Evolutionary conservation across 1,284 basidiomycete species (phyloP), one percentile per base, ranked within the genome.

Genomic region (Crepidotus sp.): DNA sequence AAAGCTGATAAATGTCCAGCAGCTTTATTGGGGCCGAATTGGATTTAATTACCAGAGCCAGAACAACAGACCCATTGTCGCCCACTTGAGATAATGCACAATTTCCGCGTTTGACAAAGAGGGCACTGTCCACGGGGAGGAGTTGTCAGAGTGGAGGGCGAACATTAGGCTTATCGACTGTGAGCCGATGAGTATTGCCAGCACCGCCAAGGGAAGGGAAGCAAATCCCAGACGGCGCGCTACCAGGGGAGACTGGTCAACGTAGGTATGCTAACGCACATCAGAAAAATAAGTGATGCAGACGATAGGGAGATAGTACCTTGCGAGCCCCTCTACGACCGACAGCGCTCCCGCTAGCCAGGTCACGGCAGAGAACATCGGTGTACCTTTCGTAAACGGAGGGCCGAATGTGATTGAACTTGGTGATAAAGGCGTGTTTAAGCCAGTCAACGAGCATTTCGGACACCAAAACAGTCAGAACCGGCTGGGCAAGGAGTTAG

Each of bases 401-500:
- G 0, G 94, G 92, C 1, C 95, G 81, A 42, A 99, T 94, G 58
- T 94, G 89, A 56, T 89, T 89, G 63, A 98, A 98, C 64, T 98
- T 98, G 43, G 94, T 95, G 58, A 99, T 98, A 67, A 98, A 99
- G 1, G 95, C 95, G 59, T 99, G 96, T 60, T 99, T 98, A 47
- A 98, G 74, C 96, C 95, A 98, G 63, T 99, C 96, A 21, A 99
- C 96, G 4, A 91, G 64, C 74, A 91, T 87, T 62, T 99, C 96
- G 5, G 92, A 96, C 1, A 82, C 59, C 58, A 98, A 72, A 2
- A 99, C 96, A 4, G 91, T 87, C 35, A 95, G 53, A 1, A 95
- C 92, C 6, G 95, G 95, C 89, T 93, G 52, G 14, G 24, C 13
- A 11, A 14, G 27, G 14, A 26, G 27, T 37, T 19, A 38, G 30